These are phyloP conservation scores for Diaporthe capsici DNA, from an alignment of 2,329 filamentous ascomycete genomes.

Conservation along the genomic window DNA sequence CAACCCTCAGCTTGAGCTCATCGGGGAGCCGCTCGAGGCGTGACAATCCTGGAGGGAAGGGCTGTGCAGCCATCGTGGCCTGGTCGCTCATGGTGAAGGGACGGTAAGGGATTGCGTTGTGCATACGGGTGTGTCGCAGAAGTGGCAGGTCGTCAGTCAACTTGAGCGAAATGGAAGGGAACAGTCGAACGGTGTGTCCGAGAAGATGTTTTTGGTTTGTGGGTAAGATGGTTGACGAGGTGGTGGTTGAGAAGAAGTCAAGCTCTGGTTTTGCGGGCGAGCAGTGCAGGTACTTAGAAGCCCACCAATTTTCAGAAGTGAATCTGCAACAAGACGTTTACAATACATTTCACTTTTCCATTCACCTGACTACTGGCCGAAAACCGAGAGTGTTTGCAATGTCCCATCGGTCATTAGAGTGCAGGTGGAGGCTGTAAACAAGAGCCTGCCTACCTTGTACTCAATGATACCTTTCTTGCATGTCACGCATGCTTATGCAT, in stretches of 20 bases:
- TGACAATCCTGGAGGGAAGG: not conserved
- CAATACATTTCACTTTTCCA: not conserved
- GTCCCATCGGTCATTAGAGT: not conserved
- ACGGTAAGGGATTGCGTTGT: not conserved
- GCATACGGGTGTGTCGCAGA: not conserved
- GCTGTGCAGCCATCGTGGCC: accelerated
- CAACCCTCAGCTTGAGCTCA: not conserved
- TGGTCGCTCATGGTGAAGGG: not conserved
- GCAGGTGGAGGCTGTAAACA: not conserved
- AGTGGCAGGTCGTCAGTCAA: not conserved
- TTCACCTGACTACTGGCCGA: not conserved
- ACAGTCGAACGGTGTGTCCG: not conserved
- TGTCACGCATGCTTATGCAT: not conserved
- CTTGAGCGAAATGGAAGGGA: not conserved
- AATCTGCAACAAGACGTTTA: not conserved
- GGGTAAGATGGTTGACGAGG: not conserved
- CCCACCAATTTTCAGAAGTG: not conserved
- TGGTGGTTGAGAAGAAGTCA: not conserved
- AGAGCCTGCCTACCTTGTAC: not conserved
- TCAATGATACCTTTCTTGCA: not conserved
- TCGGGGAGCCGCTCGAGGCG: not conserved
- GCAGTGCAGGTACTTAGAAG: not conserved
- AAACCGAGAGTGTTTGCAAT: too few species aligned
- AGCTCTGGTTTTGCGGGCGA: not conserved
- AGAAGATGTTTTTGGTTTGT: not conserved